Evolutionary conservation across 352 stramenopile genomes (phyloP).

Genomic region (Pythium aphanidermatum): DNA sequence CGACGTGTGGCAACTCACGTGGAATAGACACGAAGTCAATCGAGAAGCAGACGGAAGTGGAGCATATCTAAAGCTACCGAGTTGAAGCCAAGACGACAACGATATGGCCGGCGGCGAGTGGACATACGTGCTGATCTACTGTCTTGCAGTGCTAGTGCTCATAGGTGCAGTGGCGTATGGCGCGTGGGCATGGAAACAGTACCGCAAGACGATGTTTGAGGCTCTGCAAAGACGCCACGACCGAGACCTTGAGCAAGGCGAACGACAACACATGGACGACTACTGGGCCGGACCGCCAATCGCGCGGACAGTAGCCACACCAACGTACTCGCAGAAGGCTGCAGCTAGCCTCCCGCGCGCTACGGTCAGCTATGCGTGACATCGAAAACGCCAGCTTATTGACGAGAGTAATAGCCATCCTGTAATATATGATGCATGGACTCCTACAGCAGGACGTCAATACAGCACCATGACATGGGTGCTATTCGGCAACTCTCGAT

Average conservation of each 20-base stretch:
- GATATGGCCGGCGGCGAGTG: slow-evolving; percentile 7
- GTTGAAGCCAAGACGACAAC: too few relatives aligned
- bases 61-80: not conserved
- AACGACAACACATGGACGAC: slow-evolving; percentile 15
- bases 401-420: too few relatives aligned
- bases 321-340: not conserved
- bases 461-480: too few relatives aligned
- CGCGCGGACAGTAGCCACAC: not conserved
- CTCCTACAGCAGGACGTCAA: too few relatives aligned
- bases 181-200: slow-evolving; percentile 28
- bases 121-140: slow-evolving; percentile 21
- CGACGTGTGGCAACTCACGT: not conserved
- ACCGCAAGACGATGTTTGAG: slow-evolving; percentile 22
- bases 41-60: slow-evolving; percentile 2
- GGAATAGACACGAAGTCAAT: slow-evolving; percentile 11
- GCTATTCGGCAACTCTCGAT: too few relatives aligned
- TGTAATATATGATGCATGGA: too few relatives aligned
- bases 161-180: slow-evolving; percentile 21
- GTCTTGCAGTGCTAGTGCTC: slow-evolving; percentile 23
- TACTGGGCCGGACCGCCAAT: slow-evolving; percentile 25
- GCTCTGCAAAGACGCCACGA: slow-evolving; percentile 22
- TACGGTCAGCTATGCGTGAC: slow-evolving; percentile 10
- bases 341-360: slow-evolving; percentile 11
- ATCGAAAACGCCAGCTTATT: too few relatives aligned
- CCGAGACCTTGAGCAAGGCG: slow-evolving; percentile 20